Conservation (phyloP, 140 eudicot species). For the Bidens hawaiensis region DNA sequence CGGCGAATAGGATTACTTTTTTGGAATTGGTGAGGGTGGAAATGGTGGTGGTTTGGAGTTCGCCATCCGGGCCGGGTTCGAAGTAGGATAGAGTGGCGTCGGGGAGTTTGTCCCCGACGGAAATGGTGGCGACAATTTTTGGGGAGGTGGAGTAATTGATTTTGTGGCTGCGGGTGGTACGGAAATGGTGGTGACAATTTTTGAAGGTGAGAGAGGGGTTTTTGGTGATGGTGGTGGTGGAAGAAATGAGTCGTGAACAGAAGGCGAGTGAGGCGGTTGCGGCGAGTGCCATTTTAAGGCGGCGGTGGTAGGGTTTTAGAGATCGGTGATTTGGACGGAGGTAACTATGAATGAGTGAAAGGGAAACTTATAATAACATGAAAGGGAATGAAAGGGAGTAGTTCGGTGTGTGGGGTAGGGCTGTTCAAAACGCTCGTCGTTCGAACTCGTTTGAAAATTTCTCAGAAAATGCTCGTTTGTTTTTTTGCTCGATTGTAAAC, state of each 20-base stretch:
- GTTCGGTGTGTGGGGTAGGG: too few relatives aligned
- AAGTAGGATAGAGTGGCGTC: constrained; percentile 73
- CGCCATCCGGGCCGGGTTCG: constrained; percentile 53
- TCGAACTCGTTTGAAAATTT: too few relatives aligned
- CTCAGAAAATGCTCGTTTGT: too few relatives aligned
- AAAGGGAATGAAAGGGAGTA: too few relatives aligned
- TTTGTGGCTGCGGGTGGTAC: constrained; percentile 18
- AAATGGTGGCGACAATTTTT: constrained; percentile 51
- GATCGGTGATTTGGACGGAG: too few relatives aligned
- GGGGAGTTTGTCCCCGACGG: constrained; percentile 80
- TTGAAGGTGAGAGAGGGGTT: constrained; percentile 15
- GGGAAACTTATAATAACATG: too few relatives aligned
- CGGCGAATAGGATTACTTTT: constrained; percentile 56
- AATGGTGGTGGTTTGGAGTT: constrained; percentile 65
- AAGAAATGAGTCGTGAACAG: constrained; percentile 34
- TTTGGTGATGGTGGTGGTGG: constrained; percentile 28
- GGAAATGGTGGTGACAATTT: constrained; percentile 22
- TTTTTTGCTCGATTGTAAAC: too few relatives aligned
- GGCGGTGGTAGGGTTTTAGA: too few relatives aligned
- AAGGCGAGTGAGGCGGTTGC: constrained; percentile 40
- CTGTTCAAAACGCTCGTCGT: too few relatives aligned
- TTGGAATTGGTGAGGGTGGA: constrained; percentile 67
- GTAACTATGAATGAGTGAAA: too few relatives aligned
- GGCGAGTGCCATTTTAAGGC: constrained; percentile 46
- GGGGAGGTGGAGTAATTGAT: constrained; percentile 38